These are phyloP conservation scores for Aspergillus arachidicola DNA, from an alignment of 2,329 filamentous ascomycete species.

Conservation along the genomic window DNA sequence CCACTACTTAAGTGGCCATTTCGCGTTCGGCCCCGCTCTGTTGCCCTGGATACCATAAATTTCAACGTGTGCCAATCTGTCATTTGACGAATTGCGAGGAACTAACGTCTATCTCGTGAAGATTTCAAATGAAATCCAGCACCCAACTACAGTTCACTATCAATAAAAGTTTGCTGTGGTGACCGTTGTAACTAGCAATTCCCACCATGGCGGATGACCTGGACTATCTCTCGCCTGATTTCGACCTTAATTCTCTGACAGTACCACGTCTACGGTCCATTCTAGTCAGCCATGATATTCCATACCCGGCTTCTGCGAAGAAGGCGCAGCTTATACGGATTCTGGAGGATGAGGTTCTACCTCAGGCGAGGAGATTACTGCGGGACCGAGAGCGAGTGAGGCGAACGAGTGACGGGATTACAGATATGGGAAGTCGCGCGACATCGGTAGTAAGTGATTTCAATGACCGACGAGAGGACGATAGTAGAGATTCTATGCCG, in stretches of 20 bases:
- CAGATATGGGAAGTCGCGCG: constrained; percentile 68
- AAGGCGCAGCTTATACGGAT: constrained; percentile 85
- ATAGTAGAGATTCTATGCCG: constrained; percentile 46
- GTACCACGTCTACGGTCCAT: constrained; percentile 88
- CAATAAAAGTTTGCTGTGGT: background rate
- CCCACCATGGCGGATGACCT: constrained; percentile 58
- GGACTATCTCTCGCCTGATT: constrained; percentile 83
- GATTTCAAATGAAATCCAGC: background rate
- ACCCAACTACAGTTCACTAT: background rate
- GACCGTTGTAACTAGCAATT: constrained; percentile 6
- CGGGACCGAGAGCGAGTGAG: constrained; percentile 75
- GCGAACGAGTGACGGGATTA: constrained; percentile 84
- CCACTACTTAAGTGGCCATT: background rate
- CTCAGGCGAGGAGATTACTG: constrained; percentile 76
- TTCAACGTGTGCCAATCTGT: constrained; percentile 13
- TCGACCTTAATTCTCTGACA: constrained; percentile 81
- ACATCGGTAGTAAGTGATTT: constrained; percentile 61
- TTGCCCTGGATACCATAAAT: constrained; percentile 43
- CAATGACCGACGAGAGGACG: constrained; percentile 64
- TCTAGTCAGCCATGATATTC: constrained; percentile 82
- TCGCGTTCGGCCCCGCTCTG: constrained; percentile 26
- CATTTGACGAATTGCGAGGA: constrained; percentile 19
- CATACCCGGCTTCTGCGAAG: constrained; percentile 86
- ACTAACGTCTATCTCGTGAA: background rate
- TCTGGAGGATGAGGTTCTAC: constrained; percentile 76